Evolutionary conservation across 768 basidiomycete species (phyloP), one percentile per base, ranked within the genome.

Genomic region (Porpolomopsis calyptriformis): DNA sequence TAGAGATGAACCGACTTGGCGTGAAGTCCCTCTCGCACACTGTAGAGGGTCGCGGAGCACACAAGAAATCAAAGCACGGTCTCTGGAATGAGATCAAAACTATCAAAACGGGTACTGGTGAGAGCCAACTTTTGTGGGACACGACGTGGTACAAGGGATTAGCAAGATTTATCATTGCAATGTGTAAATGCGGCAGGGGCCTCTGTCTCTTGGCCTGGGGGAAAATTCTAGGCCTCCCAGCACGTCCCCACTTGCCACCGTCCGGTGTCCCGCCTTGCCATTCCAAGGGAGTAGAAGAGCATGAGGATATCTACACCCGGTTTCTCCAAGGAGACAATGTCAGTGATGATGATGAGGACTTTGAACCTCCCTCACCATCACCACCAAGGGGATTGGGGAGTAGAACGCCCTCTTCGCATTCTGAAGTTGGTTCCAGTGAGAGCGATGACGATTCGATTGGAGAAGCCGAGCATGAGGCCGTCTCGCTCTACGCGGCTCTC

Each of bases 281-380:
- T 29, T 55, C 5, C 54, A 49, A 9, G 63, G 55, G 2, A 60
- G 58, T 3, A 62, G 55, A 20, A 64, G 39, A 41, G 19, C 68
- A 69, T 4, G 61, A 55, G 22, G 67, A 69, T 29, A 47, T 72
- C 1, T 84, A 83, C 57, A 59, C 63, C 48, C 65, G 73, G 25
- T 85, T 85, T 53, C 61, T 83, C 49, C 66, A 71, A 12, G 83
- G 80, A 9, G 81, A 83, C 44, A 64, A 64, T 39, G 65, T 70
- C 6, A 65, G 50, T n/a, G 58, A 63, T 27, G 67, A 68, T 19
- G 71, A 71, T 16, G 62, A 62, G 7, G 62, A 63, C 43, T 25
- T 55, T n/a, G 55, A 53, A 4, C 52, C 52, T 25, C 29, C 6
- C 6, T 35, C 39, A n/a, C 34, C 22, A 44, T 27, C n/a, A 6